A percentile compares a stretch with the other conserved stretches of the same genome.
Evolutionary conservation across 2,329 filamentous ascomycete species (phyloP).

Genomic region (Fusarium globosum): DNA sequence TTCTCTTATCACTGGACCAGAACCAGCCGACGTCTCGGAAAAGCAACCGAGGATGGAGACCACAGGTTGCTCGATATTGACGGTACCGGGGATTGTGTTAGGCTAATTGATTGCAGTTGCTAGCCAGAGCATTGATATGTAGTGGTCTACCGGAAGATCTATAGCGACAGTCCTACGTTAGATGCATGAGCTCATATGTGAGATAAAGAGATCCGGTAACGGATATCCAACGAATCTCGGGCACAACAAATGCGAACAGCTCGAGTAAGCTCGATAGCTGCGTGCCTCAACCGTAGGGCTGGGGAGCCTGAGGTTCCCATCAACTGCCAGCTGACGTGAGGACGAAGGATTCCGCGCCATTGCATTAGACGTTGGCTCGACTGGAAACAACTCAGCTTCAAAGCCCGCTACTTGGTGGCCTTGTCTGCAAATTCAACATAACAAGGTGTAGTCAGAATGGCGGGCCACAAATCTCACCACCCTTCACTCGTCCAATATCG

Average conservation of each 20-base stretch:
- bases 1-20: constrained; percentile 6
- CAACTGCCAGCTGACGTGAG: constrained; percentile 38
- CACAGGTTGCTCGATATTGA: not conserved
- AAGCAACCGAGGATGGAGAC: constrained; percentile 14
- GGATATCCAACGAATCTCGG: not conserved
- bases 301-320: not conserved
- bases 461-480: not conserved
- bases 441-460: constrained; percentile 13
- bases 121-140: not conserved
- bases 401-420: constrained; percentile 1
- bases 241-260: not conserved
- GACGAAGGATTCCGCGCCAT: not conserved
- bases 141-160: not conserved
- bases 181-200: not conserved
- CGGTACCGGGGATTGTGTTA: not conserved
- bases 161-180: not conserved
- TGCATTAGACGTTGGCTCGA: constrained; percentile 1
- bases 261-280: not conserved
- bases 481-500: not conserved
- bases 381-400: constrained; percentile 1
- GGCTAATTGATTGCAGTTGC: not conserved
- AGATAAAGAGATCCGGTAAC: not conserved
- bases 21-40: constrained; percentile 24
- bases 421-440: not conserved
- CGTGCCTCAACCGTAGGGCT: constrained; percentile 4